Evolutionary conservation across 2,329 filamentous ascomycete species (phyloP).

Genomic region (Cryphonectria naterciae): DNA sequence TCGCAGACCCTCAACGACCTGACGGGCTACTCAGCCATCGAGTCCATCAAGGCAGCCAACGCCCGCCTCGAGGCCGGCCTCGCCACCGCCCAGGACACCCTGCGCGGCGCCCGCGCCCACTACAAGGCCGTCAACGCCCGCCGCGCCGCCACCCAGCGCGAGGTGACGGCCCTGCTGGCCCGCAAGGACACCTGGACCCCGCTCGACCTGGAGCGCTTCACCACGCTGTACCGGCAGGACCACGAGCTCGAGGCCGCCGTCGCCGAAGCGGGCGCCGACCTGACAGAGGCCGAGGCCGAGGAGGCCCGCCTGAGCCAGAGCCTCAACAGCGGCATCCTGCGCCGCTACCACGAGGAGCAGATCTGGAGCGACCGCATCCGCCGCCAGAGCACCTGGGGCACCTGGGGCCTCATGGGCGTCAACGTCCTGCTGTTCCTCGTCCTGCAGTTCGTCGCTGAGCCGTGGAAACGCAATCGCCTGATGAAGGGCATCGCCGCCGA

Average conservation of each 20-base stretch:
- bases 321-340: slow-evolving; percentile 81
- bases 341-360: slow-evolving; percentile 97
- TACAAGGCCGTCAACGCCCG: slow-evolving; percentile 85
- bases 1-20: slow-evolving; percentile 90
- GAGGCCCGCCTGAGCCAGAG: slow-evolving; percentile 77
- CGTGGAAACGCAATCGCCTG: slow-evolving; percentile 81
- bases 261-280: slow-evolving; percentile 67
- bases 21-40: slow-evolving; percentile 92
- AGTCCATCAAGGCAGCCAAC: slow-evolving; percentile 81
- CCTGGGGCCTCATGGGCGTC: slow-evolving; percentile 96
- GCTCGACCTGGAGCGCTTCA: slow-evolving; percentile 90
- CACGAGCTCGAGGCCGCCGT: slow-evolving; percentile 92
- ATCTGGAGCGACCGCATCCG: slow-evolving; percentile 99
- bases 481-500: slow-evolving; percentile 83
- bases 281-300: slow-evolving; percentile 76
- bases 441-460: slow-evolving; percentile 88
- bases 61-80: slow-evolving; percentile 65
- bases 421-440: slow-evolving; percentile 89
- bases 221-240: slow-evolving; percentile 85
- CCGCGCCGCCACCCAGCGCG: slow-evolving; percentile 87
- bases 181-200: slow-evolving; percentile 92
- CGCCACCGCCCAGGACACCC: slow-evolving; percentile 61
- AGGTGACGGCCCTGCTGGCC: slow-evolving; percentile 91
- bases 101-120: slow-evolving; percentile 71
- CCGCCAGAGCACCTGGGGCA: slow-evolving; percentile 96